Evolutionary conservation across 345 rosid genomes (phyloP), one percentile per base, ranked within the genome.

Genomic region (Physaria fendleri): DNA sequence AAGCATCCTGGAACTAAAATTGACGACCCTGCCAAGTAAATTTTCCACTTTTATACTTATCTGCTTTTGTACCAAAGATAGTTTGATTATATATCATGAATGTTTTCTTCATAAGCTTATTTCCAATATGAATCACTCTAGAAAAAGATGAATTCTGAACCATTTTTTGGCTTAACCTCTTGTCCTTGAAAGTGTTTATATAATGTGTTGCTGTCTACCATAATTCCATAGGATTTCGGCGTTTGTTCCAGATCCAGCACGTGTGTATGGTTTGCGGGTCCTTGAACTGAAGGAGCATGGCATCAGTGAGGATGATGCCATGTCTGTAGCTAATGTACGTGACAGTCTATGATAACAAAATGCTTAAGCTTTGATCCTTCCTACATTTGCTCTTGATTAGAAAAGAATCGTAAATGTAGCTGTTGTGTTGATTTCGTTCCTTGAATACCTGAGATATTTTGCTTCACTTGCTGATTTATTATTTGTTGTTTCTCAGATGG

Each of bases 281-380:
- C 82, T 89, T 64, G 77, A 85, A 69, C 61, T 93, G 81, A 89
- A 79, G 60, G 81, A 85, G 65, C 78, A 80, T 6, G 99, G 99
- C 64, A 83, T 89, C 59, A 30, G 54, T 2, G 91, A 83, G 71
- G 82, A 77, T 61, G 81, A 84, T 56, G 99, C 97, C 24, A 79
- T 86, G 78, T 70, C 85, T 2, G 64, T 83, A 2, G 95, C 97
- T 33, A 83, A 89, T 74, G 99, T 89, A 73, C 15, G 79, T 69
- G 12, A 18, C 32, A 33, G 1, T 28, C 51, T 48, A 35, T 50
- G 28, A 29, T 53, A 39, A 6, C 16, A 6, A 52, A 16, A 11
- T n/a, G 47, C 23, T 16, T 4, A 2, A 32, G 24, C 14, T 46
- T 22, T 61, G 59, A 9, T 30, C 21, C 30, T 9, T 30, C 21